These are phyloP conservation scores for Phlebiopsis flavidoalba DNA, from an alignment of 768 basidiomycete species.

Conservation along the genomic window DNA sequence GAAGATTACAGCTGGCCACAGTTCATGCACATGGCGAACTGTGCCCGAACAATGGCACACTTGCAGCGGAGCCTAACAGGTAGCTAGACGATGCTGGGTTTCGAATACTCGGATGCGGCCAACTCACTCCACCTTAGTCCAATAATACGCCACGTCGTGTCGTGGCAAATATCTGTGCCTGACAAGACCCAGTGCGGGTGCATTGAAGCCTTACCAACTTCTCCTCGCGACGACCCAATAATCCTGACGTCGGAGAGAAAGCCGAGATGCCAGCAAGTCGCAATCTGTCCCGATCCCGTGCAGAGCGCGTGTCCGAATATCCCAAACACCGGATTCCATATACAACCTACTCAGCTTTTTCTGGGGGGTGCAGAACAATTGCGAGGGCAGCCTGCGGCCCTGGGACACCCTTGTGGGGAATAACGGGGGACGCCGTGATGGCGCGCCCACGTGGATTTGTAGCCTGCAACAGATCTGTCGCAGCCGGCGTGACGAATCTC, in stretches of 20 bases:
- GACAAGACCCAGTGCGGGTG: not conserved
- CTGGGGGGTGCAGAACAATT: not conserved
- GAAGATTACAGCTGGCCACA: not conserved
- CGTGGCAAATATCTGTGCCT: not conserved
- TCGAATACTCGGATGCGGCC: not conserved
- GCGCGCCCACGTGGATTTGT: not conserved
- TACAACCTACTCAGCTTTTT: not conserved
- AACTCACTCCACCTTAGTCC: not conserved
- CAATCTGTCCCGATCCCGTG: not conserved
- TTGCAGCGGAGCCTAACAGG: too few relatives aligned
- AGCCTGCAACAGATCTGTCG: not conserved
- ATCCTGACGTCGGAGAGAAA: not conserved
- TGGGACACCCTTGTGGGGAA: not conserved
- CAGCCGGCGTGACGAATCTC: not conserved
- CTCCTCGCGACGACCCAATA: not conserved
- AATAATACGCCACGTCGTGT: too few relatives aligned
- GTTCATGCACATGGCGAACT: not conserved
- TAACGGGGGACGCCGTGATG: not conserved
- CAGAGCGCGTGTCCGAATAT: not conserved
- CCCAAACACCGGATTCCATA: not conserved
- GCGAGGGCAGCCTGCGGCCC: slow-evolving; percentile 1
- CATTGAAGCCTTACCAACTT: not conserved
- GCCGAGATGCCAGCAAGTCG: not conserved
- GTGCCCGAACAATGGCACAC: not conserved
- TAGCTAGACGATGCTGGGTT: not conserved